A percentile compares a stretch with the other conserved stretches of the same genome.
Evolutionary conservation across 768 basidiomycete species (phyloP).

Genomic region (Lentinus tigrinus): DNA sequence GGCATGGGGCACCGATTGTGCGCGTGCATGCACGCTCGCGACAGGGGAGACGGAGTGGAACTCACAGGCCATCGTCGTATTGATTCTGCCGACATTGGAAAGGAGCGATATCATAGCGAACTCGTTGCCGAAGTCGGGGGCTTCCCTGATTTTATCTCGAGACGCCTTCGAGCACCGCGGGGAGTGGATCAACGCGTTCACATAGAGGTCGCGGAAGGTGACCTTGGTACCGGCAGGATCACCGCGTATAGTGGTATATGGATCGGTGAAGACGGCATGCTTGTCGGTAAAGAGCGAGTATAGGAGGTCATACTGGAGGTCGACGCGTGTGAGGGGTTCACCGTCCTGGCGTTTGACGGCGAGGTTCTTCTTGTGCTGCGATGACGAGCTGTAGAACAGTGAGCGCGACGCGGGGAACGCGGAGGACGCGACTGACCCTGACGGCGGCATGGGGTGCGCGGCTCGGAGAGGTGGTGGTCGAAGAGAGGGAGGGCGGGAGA

Average conservation of each 20-base stretch:
- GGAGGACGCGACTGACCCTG: conserved; percentile 18
- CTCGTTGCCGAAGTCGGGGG: conserved; percentile 56
- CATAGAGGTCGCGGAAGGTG: conserved; percentile 49
- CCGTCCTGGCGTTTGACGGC: conserved; percentile 56
- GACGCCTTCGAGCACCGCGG: conserved; percentile 68
- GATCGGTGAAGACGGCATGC: conserved; percentile 60
- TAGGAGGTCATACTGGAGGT: conserved; percentile 62
- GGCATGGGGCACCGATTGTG: background rate
- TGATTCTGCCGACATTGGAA: conserved; percentile 78
- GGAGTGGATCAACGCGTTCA: conserved; percentile 49
- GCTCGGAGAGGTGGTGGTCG: background rate
- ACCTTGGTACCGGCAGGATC: conserved; percentile 29
- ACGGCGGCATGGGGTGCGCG: conserved; percentile 22
- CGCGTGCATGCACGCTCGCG: background rate
- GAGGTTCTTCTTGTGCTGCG: conserved; percentile 42
- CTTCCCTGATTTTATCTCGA: conserved; percentile 69
- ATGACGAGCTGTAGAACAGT: conserved; percentile 38
- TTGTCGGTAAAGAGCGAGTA: conserved; percentile 40
- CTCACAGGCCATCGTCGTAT: conserved; percentile 83
- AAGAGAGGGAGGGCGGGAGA: conserved; percentile 5
- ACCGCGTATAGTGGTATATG: conserved; percentile 48
- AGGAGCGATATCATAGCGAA: conserved; percentile 75
- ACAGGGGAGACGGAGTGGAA: background rate
- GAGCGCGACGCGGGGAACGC: background rate
- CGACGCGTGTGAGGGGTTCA: conserved; percentile 62